Evolutionary conservation across 2,329 filamentous ascomycete genomes (phyloP).

Genomic region (Stagonosporopsis cucurbitacearum): DNA sequence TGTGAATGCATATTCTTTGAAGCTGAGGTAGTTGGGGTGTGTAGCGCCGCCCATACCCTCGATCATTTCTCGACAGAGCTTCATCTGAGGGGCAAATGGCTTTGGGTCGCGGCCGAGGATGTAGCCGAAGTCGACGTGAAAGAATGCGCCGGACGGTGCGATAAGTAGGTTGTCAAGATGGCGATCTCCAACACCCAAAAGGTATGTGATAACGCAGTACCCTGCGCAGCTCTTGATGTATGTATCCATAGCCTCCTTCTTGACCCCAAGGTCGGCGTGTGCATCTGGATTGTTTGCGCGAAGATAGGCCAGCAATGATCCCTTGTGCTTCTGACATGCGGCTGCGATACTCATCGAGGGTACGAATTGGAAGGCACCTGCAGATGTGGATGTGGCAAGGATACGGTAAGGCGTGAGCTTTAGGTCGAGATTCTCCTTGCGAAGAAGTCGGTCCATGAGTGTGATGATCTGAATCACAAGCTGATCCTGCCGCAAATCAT

Average conservation of each 20-base stretch:
- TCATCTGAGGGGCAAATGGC: slow-evolving; percentile 96
- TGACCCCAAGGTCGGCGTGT: slow-evolving; percentile 79
- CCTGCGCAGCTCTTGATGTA: slow-evolving; percentile 96
- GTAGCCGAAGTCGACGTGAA: slow-evolving; percentile 98
- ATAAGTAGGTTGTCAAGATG: slow-evolving; percentile 95
- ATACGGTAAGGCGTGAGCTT: slow-evolving; percentile 97
- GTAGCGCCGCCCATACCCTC: slow-evolving; percentile 92
- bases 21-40: slow-evolving; percentile 82
- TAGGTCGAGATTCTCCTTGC: slow-evolving; percentile 94
- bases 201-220: slow-evolving; percentile 98
- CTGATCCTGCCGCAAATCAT: slow-evolving; percentile 95
- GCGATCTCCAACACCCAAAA: slow-evolving; percentile 92
- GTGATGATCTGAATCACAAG: slow-evolving; percentile 97
- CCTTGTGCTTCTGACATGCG: slow-evolving; percentile 83
- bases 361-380: slow-evolving; percentile 92
- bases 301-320: slow-evolving; percentile 79
- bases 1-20: slow-evolving; percentile 95
- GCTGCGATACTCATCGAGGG: slow-evolving; percentile 83
- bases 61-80: slow-evolving; percentile 96
- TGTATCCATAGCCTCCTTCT: slow-evolving; percentile 91
- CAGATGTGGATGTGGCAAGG: slow-evolving; percentile 85
- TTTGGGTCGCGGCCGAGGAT: slow-evolving; percentile 97
- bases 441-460: slow-evolving; percentile 93
- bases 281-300: slow-evolving; percentile 89
- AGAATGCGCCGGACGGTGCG: slow-evolving; percentile 89